These are phyloP conservation scores for Fusarium abutilonis DNA, from an alignment of 2,329 filamentous ascomycete species.

Conservation along the genomic window DNA sequence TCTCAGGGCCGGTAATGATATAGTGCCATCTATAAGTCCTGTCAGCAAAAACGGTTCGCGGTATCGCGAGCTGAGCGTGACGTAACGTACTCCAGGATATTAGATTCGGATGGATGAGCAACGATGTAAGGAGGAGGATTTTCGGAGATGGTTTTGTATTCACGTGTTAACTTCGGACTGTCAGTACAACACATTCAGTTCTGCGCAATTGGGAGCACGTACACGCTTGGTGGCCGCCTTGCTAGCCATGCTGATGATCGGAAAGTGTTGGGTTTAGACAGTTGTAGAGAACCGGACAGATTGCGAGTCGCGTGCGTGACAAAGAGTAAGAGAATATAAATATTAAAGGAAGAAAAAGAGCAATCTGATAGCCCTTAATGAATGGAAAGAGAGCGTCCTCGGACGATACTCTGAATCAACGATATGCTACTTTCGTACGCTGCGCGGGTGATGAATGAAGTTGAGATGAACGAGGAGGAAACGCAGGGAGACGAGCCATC, in stretches of 20 bases:
- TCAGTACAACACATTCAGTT: conserved; percentile 35
- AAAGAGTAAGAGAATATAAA: background rate
- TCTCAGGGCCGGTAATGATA: conserved; percentile 91
- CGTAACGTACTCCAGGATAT: conserved; percentile 81
- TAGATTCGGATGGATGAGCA: conserved; percentile 88
- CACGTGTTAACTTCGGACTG: conserved; percentile 63
- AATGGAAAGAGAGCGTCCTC: conserved; percentile 7
- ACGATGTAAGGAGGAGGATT: conserved; percentile 90
- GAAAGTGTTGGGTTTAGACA: conserved; percentile 6
- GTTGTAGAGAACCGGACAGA: conserved; percentile 40
- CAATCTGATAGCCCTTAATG: background rate
- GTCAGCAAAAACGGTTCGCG: conserved; percentile 19
- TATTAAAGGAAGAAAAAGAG: conserved; percentile 14
- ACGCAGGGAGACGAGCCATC: conserved; percentile 24
- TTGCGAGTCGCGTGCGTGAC: conserved; percentile 41
- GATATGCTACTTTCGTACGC: conserved; percentile 18
- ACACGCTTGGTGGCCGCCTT: conserved; percentile 78
- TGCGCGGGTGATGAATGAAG: conserved; percentile 25
- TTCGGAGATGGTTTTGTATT: conserved; percentile 70
- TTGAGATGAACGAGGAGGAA: conserved; percentile 28
- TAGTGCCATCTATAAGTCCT: conserved; percentile 79
- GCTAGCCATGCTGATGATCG: conserved; percentile 67
- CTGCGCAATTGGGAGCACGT: conserved; percentile 46
- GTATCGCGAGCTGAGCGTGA: conserved; percentile 7
- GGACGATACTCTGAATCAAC: conserved; percentile 11